Evolutionary conservation across 75 land plant species (phyloP).

Genomic region (Ceratopteris richardii): DNA sequence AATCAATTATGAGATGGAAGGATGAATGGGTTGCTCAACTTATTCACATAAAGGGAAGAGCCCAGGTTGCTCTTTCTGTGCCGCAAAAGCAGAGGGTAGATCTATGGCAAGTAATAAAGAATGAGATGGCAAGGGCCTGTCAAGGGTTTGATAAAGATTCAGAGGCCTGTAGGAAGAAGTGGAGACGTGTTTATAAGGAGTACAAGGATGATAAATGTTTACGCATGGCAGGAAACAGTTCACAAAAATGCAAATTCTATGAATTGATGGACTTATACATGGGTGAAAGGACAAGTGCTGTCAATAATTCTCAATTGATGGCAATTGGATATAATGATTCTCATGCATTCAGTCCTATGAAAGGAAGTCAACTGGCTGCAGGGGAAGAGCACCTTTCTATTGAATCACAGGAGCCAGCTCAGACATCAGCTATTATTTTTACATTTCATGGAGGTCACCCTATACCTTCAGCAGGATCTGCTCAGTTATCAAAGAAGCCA

Average conservation of each 20-base stretch:
- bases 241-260: background rate
- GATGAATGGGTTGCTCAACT: slow-evolving; percentile 4
- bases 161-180: slow-evolving; percentile 3
- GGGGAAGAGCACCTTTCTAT: too few relatives aligned
- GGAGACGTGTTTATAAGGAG: slow-evolving; percentile 1
- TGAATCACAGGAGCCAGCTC: too few relatives aligned
- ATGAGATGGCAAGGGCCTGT: background rate
- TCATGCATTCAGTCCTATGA: background rate
- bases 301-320: background rate
- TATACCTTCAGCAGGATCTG: too few relatives aligned
- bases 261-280: background rate
- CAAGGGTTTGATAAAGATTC: slow-evolving; percentile 2
- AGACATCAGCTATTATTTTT: too few relatives aligned
- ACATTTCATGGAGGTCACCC: too few relatives aligned
- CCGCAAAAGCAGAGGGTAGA: slow-evolving; percentile 1
- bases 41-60: background rate
- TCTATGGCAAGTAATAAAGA: background rate
- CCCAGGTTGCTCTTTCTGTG: background rate
- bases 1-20: background rate
- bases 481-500: too few relatives aligned
- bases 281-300: background rate
- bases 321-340: background rate
- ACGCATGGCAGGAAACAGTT: background rate
- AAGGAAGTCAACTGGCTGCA: background rate
- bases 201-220: slow-evolving; percentile 1